Base-by-base conservation (phyloP, 495 filamentous ascomycete species). In the Aspergillus sclerotioniger region DNA sequence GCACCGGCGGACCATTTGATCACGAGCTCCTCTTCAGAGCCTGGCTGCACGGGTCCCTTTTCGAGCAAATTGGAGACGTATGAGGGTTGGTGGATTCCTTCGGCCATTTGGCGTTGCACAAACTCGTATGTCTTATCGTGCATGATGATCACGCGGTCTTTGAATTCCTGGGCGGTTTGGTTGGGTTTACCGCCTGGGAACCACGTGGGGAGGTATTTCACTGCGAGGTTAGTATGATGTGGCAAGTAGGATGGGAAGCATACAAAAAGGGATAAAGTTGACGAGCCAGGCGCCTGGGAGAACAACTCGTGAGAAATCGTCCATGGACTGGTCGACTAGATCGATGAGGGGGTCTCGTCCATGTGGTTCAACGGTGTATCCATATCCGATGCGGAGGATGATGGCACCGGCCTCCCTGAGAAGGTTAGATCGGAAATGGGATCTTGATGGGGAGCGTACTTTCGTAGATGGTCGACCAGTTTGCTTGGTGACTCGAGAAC, bases 161-260 rank as follows among this genome's bases (percentile, higher is more conserved):
- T 67, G 75, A 70, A 79, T 19, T 61, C 44, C 3, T 62, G 66
- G 1, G 71, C 80, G 2, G 63, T 74, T 1, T 64, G 60, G 50
- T 82, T 76, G 60, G 81, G 84, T 0, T 69, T 71, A 0, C 77
- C 72, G 2, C 80, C 81, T 1, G 82, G 82, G 16, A 80, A 57
- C 78, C 81, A 81, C 3, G 70, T 59, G 3, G 80, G 80, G 0
- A 82, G 50, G 19, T 68, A 53, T 67, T 71, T 72, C 53, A 79
- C 73, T 76, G 10, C 16, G 15, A 19, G 15, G 1, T 53, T n/a
- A 8, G 37, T 55, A 57, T 49, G 20, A 12, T 7, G 25, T 25
- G 28, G 6, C 3, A 15, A 41, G 20, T 12, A 6, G 5, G 0
- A 17, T 10, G 1, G 12, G 33, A 20, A 3, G 44, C 63, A 19